These are phyloP conservation scores for Phytophthora citricola DNA, from an alignment of 352 stramenopile species.

Conservation along the genomic window DNA sequence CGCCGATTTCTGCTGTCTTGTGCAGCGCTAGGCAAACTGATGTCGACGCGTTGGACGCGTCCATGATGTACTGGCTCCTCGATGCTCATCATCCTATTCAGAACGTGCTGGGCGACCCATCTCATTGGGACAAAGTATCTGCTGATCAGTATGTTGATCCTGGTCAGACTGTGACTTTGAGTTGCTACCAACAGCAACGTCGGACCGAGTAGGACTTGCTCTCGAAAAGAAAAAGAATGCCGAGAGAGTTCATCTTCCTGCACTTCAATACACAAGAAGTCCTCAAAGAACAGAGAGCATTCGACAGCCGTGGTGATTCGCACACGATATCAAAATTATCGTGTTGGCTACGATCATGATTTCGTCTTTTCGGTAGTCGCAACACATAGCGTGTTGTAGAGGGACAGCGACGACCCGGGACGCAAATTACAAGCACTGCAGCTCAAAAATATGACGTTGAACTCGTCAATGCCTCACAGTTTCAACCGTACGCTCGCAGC, in stretches of 20 bases:
- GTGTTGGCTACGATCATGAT: neutral
- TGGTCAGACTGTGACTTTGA: neutral
- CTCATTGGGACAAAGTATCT: constrained; percentile 16
- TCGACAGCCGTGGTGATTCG: too few relatives aligned
- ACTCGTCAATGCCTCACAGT: constrained; percentile 13
- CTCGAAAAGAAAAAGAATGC: neutral
- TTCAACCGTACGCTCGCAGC: neutral
- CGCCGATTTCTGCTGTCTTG: too few relatives aligned
- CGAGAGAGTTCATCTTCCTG: neutral
- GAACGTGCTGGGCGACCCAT: constrained; percentile 16
- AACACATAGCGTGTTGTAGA: neutral
- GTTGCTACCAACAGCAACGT: neutral
- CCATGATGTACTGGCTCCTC: constrained; percentile 10
- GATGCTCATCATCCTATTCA: neutral
- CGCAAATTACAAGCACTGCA: neutral
- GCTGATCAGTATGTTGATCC: constrained; percentile 1
- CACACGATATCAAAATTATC: neutral
- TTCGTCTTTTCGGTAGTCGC: constrained; percentile 10
- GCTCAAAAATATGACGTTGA: neutral
- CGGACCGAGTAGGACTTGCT: constrained; percentile 13
- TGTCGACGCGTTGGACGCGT: constrained; percentile 20
- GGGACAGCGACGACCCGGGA: too few relatives aligned
- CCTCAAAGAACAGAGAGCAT: too few relatives aligned
- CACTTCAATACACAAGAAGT: neutral
- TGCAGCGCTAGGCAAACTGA: too few relatives aligned